Conservation (phyloP, 352 stramenopile species). For the Phytophthora idaei region DNA sequence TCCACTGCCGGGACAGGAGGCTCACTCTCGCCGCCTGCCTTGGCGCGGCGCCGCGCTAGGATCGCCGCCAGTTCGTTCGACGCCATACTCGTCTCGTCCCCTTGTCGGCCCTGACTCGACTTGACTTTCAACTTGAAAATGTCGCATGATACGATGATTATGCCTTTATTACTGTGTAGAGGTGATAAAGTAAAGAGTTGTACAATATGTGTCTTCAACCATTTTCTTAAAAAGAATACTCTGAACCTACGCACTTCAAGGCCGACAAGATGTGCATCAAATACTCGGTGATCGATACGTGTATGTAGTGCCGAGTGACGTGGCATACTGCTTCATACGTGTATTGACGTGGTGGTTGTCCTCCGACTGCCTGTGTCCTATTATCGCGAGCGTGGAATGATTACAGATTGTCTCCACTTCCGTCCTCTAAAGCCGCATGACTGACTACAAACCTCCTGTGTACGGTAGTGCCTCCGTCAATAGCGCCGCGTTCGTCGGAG, state of each 20-base stretch:
- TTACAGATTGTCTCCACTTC: constrained; percentile 7
- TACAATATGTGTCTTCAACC: constrained; percentile 1
- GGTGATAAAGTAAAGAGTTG: neutral
- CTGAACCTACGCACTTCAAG: constrained; percentile 9
- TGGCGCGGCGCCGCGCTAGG: constrained; percentile 75
- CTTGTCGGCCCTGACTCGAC: constrained; percentile 25
- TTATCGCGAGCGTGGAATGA: constrained; percentile 6
- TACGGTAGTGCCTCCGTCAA: constrained; percentile 26
- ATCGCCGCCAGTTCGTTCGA: constrained; percentile 86
- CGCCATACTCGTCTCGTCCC: constrained; percentile 58
- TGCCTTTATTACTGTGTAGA: constrained; percentile 13
- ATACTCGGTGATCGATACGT: neutral
- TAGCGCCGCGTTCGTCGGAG: constrained; percentile 71
- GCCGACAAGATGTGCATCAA: constrained; percentile 11
- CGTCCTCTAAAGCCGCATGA: constrained; percentile 22
- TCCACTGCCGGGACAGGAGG: constrained; percentile 38
- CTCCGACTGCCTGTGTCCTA: constrained; percentile 1
- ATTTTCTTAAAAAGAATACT: constrained; percentile 14
- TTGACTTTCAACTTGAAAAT: constrained; percentile 22
- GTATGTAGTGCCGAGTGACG: neutral
- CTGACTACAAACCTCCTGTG: constrained; percentile 14
- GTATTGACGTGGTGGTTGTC: constrained; percentile 23
- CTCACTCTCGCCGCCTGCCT: constrained; percentile 56
- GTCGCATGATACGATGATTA: constrained; percentile 24
- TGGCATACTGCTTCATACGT: constrained; percentile 21